Evolutionary conservation across 768 basidiomycete species (phyloP).

Genomic region (Tulasnella calospora): DNA sequence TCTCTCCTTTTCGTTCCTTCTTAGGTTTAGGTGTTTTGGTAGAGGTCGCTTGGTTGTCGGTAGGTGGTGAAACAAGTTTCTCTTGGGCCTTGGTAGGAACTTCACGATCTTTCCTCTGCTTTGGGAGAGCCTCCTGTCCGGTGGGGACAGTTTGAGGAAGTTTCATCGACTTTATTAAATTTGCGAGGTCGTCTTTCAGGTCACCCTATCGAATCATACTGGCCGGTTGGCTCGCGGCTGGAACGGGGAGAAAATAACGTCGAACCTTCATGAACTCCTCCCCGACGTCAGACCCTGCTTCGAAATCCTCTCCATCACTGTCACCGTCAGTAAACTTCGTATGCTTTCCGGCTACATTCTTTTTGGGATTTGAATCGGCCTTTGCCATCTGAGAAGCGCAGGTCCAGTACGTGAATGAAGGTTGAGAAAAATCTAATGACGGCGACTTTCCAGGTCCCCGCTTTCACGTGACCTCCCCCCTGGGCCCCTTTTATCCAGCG

Average conservation of each 20-base stretch:
- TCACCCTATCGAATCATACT: not conserved
- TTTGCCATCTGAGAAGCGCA: not conserved
- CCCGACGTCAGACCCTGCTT: not conserved
- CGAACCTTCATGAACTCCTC: conserved; percentile 20
- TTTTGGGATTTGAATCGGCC: not conserved
- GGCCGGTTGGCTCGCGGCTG: no score
- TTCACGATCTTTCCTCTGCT: not conserved
- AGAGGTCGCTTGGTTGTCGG: not conserved
- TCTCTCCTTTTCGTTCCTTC: not conserved
- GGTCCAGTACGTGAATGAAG: not conserved
- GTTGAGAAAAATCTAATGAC: not conserved
- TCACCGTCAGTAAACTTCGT: not conserved
- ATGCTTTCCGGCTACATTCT: not conserved
- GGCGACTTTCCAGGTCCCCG: not conserved
- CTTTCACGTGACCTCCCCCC: not conserved
- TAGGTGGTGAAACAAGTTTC: not conserved
- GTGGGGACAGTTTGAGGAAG: conserved; percentile 11
- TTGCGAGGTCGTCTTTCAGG: not conserved
- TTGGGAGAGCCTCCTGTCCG: not conserved
- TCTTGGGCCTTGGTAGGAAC: not conserved
- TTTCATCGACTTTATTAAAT: conserved; percentile 17
- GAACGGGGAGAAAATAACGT: not conserved
- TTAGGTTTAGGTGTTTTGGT: not conserved
- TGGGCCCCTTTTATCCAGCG: not conserved
- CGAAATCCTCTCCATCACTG: not conserved